Evolutionary conservation across 306 rosid species (phyloP).

Genomic region (Oxytropis ochrocephala): DNA sequence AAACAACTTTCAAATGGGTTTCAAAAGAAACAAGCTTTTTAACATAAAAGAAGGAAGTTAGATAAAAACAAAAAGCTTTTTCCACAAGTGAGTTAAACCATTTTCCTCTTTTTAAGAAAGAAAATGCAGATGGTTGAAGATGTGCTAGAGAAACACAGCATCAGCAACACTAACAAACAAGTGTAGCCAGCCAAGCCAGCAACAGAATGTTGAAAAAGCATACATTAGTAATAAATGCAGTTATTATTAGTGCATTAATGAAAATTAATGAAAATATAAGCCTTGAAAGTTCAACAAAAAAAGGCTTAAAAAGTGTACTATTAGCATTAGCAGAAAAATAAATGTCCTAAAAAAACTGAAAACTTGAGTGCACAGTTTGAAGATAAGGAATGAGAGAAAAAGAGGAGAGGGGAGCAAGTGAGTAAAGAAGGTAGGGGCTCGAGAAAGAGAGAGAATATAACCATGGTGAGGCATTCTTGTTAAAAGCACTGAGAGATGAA

Average conservation of each 20-base stretch:
- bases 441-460: constrained; percentile 72
- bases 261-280: no score
- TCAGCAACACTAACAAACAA: background rate
- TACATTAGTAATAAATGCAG: background rate
- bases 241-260: background rate
- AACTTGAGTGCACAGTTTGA: constrained; percentile 11
- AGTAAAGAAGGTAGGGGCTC: constrained; percentile 82
- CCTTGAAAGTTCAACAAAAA: no score
- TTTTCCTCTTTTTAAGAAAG: constrained; percentile 27
- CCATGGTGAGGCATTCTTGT: constrained; percentile 13
- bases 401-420: constrained; percentile 19
- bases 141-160: constrained; percentile 22
- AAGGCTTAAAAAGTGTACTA: background rate
- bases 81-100: constrained; percentile 20
- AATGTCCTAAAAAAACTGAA: background rate
- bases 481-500: constrained; percentile 5
- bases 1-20: constrained; percentile 28
- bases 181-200: background rate
- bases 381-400: constrained; percentile 26
- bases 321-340: background rate
- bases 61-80: constrained; percentile 28
- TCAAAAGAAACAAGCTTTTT: constrained; percentile 22
- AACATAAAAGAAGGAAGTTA: background rate
- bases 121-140: constrained; percentile 14
- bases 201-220: constrained; percentile 6